phyloP scores from a whole-genome alignment of 805 yeast genomes.

The Nakazawaea sp. region DNA sequence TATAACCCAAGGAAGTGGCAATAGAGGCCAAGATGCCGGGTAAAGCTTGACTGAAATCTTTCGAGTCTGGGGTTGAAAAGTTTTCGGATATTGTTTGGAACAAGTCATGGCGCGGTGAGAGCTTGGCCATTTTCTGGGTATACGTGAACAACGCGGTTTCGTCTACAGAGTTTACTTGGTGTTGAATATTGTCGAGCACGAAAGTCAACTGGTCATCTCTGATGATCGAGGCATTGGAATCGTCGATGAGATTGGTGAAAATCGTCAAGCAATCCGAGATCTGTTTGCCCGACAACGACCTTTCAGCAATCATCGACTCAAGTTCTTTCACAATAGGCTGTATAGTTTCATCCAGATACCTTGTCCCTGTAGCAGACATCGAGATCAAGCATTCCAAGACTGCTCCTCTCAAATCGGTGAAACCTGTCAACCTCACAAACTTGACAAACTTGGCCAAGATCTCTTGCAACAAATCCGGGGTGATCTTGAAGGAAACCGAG shows the following conservation, averaged over 20 bases:
- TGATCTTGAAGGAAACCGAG: neutral
- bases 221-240: too few relatives aligned
- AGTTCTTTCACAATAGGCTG: neutral
- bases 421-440: slow-evolving; percentile 5
- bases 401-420: neutral
- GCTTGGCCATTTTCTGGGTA: neutral
- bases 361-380: neutral
- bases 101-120: neutral
- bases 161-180: neutral
- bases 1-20: slow-evolving; percentile 17
- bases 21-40: slow-evolving; percentile 24
- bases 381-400: slow-evolving; percentile 5
- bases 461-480: neutral
- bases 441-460: slow-evolving; percentile 3
- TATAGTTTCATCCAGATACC: neutral
- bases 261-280: neutral
- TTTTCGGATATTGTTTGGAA: neutral
- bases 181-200: neutral
- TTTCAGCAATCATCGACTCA: neutral
- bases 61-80: neutral
- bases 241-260: neutral
- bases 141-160: neutral
- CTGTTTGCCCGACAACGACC: neutral
- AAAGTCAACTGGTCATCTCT: too few relatives aligned
- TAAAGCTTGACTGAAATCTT: neutral